Base-by-base conservation (phyloP, 2,329 filamentous ascomycete genomes). In the Epichloe hybrida region DNA sequence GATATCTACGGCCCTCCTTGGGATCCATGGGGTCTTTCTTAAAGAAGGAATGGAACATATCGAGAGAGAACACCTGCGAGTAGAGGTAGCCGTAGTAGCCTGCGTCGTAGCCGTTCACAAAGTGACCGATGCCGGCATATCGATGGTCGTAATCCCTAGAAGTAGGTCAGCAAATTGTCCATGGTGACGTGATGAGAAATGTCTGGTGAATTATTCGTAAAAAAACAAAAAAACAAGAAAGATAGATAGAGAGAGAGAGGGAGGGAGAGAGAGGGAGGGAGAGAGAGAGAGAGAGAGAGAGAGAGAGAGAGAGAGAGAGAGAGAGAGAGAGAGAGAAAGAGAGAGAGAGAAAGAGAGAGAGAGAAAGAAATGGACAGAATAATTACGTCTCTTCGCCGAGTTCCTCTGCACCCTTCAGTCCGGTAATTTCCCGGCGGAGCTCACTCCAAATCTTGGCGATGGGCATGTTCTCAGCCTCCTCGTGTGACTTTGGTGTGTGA, bases 41-140 rank as follows among this genome's bases (percentile, higher is more conserved):
- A 70, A 93, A 93, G 45, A 86, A 82, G 0, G 77, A 77, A 68
- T 87, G 81, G 73, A 91, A 94, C 86, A 94, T 91, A 66, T 94
- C 87, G 27, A 84, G 78, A 21, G 82, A 86, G 69, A 90, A 93
- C 17, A 93, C 88, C 64, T 88, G 79, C 1, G 83, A 88, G 55
- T 79, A 84, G 36, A 84, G 69, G 62, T 84, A 85, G 59, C 81
- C 80, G 65, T 93, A 93, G 70, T 91, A 91, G 42, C 86, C 86
- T 34, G 87, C 86, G 65, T 91, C 87, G 61, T 93, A 93, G 2
- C 87, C 87, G 49, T 86, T 86, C 53, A 91, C 86, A 55, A 91
- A 73, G 66, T 93, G 87, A 15, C 86, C 86, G 61, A 93, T 90
- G 0, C 82, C 88, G 5, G 86, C 84, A 61, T 90, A 80, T 12